Evolutionary conservation across 441 rosid species (phyloP).

Genomic region (Biscutella laevigata): DNA sequence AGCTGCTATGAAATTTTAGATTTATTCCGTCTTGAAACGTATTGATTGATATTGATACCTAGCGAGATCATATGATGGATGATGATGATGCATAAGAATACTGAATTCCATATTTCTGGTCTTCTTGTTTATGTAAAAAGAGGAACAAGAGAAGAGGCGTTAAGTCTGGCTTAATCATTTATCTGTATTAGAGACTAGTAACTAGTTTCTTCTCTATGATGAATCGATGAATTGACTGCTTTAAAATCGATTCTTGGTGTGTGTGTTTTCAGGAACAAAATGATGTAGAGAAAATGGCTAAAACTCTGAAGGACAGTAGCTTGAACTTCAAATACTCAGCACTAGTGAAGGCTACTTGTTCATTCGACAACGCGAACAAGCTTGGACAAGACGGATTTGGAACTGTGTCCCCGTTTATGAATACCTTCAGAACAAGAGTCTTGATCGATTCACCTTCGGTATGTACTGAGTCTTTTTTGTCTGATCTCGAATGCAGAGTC

Average conservation of each 20-base stretch:
- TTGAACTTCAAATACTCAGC: constrained; percentile 87
- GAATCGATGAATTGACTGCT: neutral
- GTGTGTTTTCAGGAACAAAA: constrained; percentile 54
- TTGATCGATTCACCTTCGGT: constrained; percentile 79
- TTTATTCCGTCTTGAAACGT: too few species aligned
- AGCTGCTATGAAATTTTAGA: too few species aligned
- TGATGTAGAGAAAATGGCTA: constrained; percentile 58
- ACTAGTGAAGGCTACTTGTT: constrained; percentile 77
- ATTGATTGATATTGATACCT: too few species aligned
- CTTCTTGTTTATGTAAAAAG: too few species aligned
- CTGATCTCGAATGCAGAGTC: neutral
- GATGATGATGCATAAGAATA: too few species aligned
- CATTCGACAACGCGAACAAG: constrained; percentile 57
- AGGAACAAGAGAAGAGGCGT: too few species aligned
- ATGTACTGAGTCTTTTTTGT: neutral
- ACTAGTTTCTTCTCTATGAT: neutral
- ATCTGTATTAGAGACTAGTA: constrained; percentile 40
- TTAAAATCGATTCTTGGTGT: neutral
- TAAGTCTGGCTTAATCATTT: too few species aligned
- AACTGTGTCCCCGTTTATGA: constrained; percentile 84
- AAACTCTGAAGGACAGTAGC: constrained; percentile 63
- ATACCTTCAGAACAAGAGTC: constrained; percentile 71
- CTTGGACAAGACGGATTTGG: constrained; percentile 98
- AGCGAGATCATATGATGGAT: too few species aligned
- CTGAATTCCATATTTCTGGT: too few species aligned